Base-by-base conservation (phyloP, 805 yeast species). In the Kregervanrija pseudodelftensis region DNA sequence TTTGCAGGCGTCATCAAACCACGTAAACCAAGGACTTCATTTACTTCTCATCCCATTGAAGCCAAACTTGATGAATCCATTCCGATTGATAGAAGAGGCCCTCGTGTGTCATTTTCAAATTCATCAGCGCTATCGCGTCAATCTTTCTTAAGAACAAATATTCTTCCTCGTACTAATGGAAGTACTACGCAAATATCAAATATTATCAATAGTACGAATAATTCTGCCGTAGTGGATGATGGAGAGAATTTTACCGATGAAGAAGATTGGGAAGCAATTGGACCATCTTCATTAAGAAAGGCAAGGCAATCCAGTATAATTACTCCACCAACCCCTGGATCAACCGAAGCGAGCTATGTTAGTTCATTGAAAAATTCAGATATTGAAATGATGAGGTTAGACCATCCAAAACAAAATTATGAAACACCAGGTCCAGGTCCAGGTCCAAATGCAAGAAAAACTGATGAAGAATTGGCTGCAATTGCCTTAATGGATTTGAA, bases 211-310 rank as follows among this genome's bases (percentile, higher is more conserved):
- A 8, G 28, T 22, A 22, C 28, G 28, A 22, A 22, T 8, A 22
- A 22, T 22, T 22, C 28, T 22, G 28, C 28, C 7, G 28, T 22
- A 22, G 7, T 22, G 28, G 28, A 22, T 36, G 44, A 31, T 17
- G 44, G 41, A 42, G 74, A 80, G 37, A 95, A 87, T 57, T 54
- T 47, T 42, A 91, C 99, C 0, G 99, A 91, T 63, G 98, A 91
- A 59, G 99, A 91, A 64, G 98, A 91, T 64, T 91, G 99, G 99
- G 85, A 81, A 49, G 67, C 88, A 0, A 82, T 90, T 43, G 97
- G 97, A 1, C 89, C 96, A 0, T 82, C 76, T 34, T 68, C 77
- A 37, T 67, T 88, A 30, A 51, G 61, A 36, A 58, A 53, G 37
- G 50, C 51, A n/a, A 52, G 52, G 37, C 52, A 50, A 14, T 51